Evolutionary conservation across 2,329 filamentous ascomycete species (phyloP).

Genomic region (Colletotrichum musae): DNA sequence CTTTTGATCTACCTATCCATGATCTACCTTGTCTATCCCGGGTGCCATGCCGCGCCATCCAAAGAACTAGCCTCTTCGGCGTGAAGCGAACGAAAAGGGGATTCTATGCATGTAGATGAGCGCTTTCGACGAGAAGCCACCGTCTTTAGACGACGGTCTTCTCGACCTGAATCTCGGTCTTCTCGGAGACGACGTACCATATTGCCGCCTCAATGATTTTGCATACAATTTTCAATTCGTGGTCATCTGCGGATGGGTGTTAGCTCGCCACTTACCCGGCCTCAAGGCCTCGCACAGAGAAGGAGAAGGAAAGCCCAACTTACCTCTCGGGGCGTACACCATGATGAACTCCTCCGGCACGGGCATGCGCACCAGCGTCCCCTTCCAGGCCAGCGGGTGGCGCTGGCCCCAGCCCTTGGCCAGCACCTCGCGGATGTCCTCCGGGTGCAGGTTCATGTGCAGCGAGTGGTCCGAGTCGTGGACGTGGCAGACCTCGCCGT

Average conservation of each 20-base stretch:
- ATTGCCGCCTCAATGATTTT: constrained; percentile 81
- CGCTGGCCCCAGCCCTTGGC: constrained; percentile 85
- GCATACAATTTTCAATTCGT: constrained; percentile 77
- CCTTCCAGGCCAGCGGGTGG: constrained; percentile 76
- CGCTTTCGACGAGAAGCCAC: constrained; percentile 21
- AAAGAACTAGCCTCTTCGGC: neutral
- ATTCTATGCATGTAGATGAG: constrained; percentile 25
- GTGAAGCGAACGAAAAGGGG: neutral
- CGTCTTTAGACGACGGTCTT: constrained; percentile 24
- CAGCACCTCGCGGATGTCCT: constrained; percentile 80
- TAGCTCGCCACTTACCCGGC: constrained; percentile 17
- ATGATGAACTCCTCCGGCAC: constrained; percentile 84
- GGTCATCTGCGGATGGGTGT: constrained; percentile 60
- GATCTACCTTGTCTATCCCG: constrained; percentile 4
- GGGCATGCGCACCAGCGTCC: constrained; percentile 73
- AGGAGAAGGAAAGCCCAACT: neutral
- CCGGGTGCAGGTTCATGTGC: constrained; percentile 85
- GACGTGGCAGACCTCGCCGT: constrained; percentile 87
- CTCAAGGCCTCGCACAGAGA: neutral
- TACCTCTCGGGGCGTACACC: constrained; percentile 82
- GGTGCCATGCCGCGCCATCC: constrained; percentile 7
- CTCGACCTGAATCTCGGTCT: constrained; percentile 53
- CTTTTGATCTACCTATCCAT: neutral
- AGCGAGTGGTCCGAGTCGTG: constrained; percentile 83
- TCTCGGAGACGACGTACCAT: constrained; percentile 73